Conservation (phyloP, 768 basidiomycete species). For the Suillus americanus region DNA sequence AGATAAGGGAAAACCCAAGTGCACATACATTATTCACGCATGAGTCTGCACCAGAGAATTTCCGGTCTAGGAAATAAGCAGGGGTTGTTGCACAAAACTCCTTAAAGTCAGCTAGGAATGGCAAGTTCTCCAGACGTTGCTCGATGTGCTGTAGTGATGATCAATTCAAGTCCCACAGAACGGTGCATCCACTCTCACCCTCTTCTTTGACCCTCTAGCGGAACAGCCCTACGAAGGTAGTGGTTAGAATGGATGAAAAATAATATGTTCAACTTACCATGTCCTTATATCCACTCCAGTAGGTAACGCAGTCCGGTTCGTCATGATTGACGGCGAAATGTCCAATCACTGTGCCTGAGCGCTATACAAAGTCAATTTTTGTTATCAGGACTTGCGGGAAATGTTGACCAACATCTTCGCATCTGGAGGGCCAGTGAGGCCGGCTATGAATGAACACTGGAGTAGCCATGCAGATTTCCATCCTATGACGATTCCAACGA, state of each 20-base stretch:
- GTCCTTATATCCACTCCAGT: conserved; percentile 25
- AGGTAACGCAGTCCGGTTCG: conserved; percentile 28
- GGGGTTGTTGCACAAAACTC: conserved; percentile 37
- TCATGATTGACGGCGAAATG: conserved; percentile 25
- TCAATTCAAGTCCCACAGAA: neutral
- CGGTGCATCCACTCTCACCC: conserved; percentile 9
- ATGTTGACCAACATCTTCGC: conserved; percentile 21
- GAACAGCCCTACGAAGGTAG: conserved; percentile 21
- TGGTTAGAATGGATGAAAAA: neutral
- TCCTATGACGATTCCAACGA: conserved; percentile 20
- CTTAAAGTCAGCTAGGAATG: conserved; percentile 25
- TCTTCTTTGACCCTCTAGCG: conserved; percentile 20
- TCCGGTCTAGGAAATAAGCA: conserved; percentile 16
- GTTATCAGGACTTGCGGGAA: neutral
- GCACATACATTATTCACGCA: neutral
- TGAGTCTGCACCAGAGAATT: conserved; percentile 21
- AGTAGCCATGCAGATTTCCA: conserved; percentile 23
- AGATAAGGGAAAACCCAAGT: neutral
- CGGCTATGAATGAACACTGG: conserved; percentile 23
- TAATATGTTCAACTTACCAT: conserved; percentile 15
- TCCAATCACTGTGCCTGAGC: conserved; percentile 21
- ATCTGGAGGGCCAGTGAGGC: conserved; percentile 16
- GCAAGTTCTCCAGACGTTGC: conserved; percentile 27
- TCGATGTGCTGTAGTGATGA: conserved; percentile 21
- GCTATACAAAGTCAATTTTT: conserved; percentile 6